Evolutionary conservation across 129 eudicot species (phyloP), one percentile per base, ranked within the genome.

Genomic region (Lactuca sativa): DNA sequence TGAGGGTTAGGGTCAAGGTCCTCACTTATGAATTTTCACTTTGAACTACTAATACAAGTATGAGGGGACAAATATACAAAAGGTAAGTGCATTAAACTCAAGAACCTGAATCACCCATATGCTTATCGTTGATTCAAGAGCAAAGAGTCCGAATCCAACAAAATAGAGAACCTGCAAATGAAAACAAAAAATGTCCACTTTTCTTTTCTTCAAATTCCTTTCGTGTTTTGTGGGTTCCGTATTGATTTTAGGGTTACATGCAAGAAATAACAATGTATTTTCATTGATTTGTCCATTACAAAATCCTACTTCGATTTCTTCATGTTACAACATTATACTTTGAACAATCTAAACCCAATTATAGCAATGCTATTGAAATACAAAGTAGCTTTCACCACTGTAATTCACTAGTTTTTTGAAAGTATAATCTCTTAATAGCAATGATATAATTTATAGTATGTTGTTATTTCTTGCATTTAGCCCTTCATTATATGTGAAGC

Each of bases 51-150:
- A n/a, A 14, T 38, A 16, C 51, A 36, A 1, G 4, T 4, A 11
- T 15, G 17, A 4, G 10, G 6, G 1, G 37, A 9, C 48, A 52
- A 52, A 16, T 6, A 5, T 11, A 47, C 25, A 13, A 54, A 18
- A 54, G 34, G 3, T 37, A 55, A 31, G 63, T 18, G 9, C 14
- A 51, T 38, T 68, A 12, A 9, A 21, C 1, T 6, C 31, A 56
- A 54, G 63, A 36, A 68, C 63, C 73, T 68, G 73, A 54, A 68
- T 36, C 5, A 67, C 73, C 60, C 61, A 68, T 56, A 68, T 15
- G 73, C 73, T 68, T 36, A 68, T 68, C 37, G 25, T 9, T 68
- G 73, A 17, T 54, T 68, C 73, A 54, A 55, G 61, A 54, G 73
- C 63, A 21, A 68, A 68, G 36, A 68, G 41, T 18, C 21, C 62